A percentile compares a stretch with the other conserved stretches of the same genome.
Conservation (phyloP, 2,329 filamentous ascomycete species). For the Ophidiomyces ophidiicola region DNA sequence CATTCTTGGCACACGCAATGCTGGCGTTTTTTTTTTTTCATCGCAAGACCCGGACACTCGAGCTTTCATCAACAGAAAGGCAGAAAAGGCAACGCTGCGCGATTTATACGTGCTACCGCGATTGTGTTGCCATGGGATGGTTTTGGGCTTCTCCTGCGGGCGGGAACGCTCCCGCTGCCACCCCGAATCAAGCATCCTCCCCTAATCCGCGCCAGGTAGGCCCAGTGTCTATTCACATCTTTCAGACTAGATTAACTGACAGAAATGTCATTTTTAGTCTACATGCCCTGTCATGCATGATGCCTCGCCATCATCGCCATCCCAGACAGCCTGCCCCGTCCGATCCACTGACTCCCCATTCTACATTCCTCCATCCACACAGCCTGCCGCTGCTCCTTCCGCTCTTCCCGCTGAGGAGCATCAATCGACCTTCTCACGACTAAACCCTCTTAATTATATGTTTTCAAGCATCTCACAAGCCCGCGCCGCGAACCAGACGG, state of each 20-base stretch:
- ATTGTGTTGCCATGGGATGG: slow-evolving; percentile 47
- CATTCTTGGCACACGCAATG: no score
- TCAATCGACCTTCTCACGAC: slow-evolving; percentile 47
- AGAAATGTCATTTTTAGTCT: slow-evolving; percentile 38
- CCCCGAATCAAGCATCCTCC: slow-evolving; percentile 39
- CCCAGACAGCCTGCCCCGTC: slow-evolving; percentile 33
- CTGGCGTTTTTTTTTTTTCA: background rate
- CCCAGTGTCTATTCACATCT: slow-evolving; percentile 10
- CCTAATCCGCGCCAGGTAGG: slow-evolving; percentile 45
- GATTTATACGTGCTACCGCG: no score
- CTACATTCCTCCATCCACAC: slow-evolving; percentile 26
- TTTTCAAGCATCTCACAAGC: slow-evolving; percentile 73
- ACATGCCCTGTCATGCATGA: slow-evolving; percentile 56
- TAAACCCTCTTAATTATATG: slow-evolving; percentile 91
- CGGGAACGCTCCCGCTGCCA: slow-evolving; percentile 27
- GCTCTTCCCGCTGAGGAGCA: slow-evolving; percentile 18
- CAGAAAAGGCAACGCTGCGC: no score
- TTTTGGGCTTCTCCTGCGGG: slow-evolving; percentile 52
- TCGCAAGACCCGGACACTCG: background rate
- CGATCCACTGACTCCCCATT: slow-evolving; percentile 41
- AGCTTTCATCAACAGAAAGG: background rate
- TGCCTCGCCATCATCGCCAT: slow-evolving; percentile 21
- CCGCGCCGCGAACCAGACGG: slow-evolving; percentile 58
- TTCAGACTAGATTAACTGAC: background rate
- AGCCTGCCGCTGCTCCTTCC: slow-evolving; percentile 22